Evolutionary conservation across 1,284 basidiomycete genomes (phyloP).

Genomic region (Naganishia sp.): DNA sequence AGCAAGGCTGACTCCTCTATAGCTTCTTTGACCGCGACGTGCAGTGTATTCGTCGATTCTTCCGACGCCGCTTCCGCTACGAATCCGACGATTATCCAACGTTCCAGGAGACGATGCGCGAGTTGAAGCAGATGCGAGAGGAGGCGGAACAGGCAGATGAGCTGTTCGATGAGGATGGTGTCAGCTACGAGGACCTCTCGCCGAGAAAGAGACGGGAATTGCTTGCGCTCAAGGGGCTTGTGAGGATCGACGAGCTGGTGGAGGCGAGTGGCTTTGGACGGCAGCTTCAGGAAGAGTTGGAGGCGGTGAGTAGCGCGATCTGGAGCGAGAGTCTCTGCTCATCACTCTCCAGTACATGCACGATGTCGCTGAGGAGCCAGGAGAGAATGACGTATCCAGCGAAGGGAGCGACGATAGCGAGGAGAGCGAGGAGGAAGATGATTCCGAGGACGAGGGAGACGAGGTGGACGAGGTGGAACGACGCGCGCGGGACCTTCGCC

Average conservation of each 20-base stretch:
- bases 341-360: slow-evolving; percentile 62
- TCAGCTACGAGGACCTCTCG: slow-evolving; percentile 30
- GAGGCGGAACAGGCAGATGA: slow-evolving; percentile 28
- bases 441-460: slow-evolving; percentile 52
- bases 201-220: slow-evolving; percentile 27
- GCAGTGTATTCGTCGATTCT: slow-evolving; percentile 92
- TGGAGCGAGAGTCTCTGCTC: slow-evolving; percentile 28
- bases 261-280: slow-evolving; percentile 87
- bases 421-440: slow-evolving; percentile 47
- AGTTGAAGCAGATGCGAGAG: slow-evolving; percentile 52
- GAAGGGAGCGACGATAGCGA: slow-evolving; percentile 37
- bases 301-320: slow-evolving; percentile 64
- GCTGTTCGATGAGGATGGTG: slow-evolving; percentile 30
- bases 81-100: slow-evolving; percentile 85
- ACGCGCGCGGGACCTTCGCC: slow-evolving; percentile 38
- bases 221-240: slow-evolving; percentile 37
- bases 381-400: slow-evolving; percentile 44
- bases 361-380: slow-evolving; percentile 49
- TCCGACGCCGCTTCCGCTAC: slow-evolving; percentile 87
- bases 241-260: slow-evolving; percentile 75
- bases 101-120: slow-evolving; percentile 67
- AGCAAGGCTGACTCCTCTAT: slow-evolving; percentile 10
- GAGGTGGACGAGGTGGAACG: slow-evolving; percentile 54
- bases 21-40: slow-evolving; percentile 99
- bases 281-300: slow-evolving; percentile 75